phyloP scores from a whole-genome alignment of 164 flowering plant species.

The Piper betle region DNA sequence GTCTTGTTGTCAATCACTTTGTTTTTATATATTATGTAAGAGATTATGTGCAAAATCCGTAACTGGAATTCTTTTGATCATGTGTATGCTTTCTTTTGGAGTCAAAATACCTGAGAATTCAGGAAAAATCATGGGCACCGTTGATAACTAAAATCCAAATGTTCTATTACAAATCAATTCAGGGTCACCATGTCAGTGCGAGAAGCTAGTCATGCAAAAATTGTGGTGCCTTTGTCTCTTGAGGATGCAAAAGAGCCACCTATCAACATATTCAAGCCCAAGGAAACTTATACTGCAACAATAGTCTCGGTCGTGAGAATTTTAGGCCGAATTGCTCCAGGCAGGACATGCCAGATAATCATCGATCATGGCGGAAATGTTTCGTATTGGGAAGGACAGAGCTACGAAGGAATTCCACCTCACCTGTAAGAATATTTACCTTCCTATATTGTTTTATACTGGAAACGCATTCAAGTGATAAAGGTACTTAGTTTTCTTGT shows the following conservation, averaged over 20 bases:
- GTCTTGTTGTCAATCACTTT: too few species aligned
- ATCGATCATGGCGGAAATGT: slow-evolving; percentile 94
- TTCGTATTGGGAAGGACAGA: too few species aligned
- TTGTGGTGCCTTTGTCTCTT: slow-evolving; percentile 66
- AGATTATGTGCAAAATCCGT: too few species aligned
- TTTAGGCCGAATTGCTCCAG: slow-evolving; percentile 93
- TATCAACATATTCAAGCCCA: slow-evolving; percentile 62
- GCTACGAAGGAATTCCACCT: slow-evolving; percentile 97
- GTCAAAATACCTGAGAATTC: slow-evolving; percentile 35
- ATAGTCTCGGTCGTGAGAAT: slow-evolving; percentile 92
- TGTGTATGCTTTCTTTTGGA: slow-evolving; percentile 18
- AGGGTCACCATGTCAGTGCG: slow-evolving; percentile 68
- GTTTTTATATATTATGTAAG: too few species aligned
- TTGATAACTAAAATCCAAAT: slow-evolving; percentile 22
- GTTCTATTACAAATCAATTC: slow-evolving; percentile 16
- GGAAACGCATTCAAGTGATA: neutral
- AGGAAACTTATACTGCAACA: slow-evolving; percentile 85
- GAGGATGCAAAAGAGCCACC: too few species aligned
- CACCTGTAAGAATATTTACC: slow-evolving; percentile 75
- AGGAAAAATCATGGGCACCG: slow-evolving; percentile 43
- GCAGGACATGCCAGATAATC: slow-evolving; percentile 95
- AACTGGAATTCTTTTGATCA: too few species aligned
- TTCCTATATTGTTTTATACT: too few species aligned
- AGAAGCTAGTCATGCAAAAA: slow-evolving; percentile 53
- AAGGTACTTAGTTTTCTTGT: neutral